Percentiles rank a stretch among this genome's conserved stretches.
These are phyloP conservation scores for Arthrobotrys sinensis DNA, from an alignment of 2,329 filamentous ascomycete species.

Conservation along the genomic window DNA sequence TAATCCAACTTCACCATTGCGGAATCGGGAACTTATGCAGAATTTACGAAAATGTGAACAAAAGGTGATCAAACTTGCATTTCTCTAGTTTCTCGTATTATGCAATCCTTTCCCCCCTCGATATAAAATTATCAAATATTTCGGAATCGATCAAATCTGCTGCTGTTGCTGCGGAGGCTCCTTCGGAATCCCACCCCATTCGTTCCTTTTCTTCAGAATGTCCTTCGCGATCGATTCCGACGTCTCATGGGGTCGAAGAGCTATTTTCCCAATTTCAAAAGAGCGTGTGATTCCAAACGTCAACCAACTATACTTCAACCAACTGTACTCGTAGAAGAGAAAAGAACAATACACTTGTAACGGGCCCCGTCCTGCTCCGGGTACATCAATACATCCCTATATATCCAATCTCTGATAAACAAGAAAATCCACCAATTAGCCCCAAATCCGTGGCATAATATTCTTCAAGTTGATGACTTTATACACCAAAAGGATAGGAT, in stretches of 20 bases:
- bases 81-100: neutral
- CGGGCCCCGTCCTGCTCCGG: neutral
- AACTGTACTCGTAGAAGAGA: neutral
- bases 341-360: neutral
- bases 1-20: neutral
- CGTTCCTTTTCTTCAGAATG: constrained; percentile 45
- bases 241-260: constrained; percentile 44
- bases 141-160: neutral
- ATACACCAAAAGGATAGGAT: neutral
- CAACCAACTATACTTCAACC: neutral
- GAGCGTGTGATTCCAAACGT: neutral
- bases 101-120: neutral
- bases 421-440: constrained; percentile 32
- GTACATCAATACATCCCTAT: neutral
- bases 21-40: no score
- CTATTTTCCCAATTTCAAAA: constrained; percentile 17
- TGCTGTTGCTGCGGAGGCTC: constrained; percentile 16
- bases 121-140: neutral
- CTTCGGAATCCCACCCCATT: constrained; percentile 55
- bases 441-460: constrained; percentile 51
- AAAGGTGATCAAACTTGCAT: neutral
- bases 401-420: neutral
- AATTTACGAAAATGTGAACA: neutral
- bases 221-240: constrained; percentile 40
- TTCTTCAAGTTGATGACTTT: constrained; percentile 56